Evolutionary conservation across 2,329 filamentous ascomycete genomes (phyloP).

Genomic region (Teratosphaeria zuluensis): DNA sequence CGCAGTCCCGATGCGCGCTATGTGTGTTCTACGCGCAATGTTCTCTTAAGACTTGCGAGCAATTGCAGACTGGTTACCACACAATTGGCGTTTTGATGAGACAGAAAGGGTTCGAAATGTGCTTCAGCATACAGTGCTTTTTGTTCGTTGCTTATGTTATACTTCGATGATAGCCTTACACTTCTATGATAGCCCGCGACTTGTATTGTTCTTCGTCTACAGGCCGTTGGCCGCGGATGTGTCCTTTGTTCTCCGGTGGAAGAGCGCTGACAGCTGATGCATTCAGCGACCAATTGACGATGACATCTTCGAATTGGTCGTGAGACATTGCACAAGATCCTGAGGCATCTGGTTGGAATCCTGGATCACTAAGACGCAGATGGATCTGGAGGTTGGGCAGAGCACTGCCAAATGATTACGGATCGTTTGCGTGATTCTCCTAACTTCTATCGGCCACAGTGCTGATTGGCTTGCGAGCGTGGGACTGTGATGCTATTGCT

Average conservation of each 20-base stretch:
- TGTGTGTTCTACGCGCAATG: background rate
- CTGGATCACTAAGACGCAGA: background rate
- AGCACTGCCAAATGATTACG: background rate
- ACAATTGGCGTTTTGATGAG: background rate
- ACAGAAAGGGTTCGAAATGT: background rate
- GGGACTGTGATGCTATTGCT: too few species aligned
- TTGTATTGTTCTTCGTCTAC: background rate
- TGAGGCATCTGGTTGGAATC: too few species aligned
- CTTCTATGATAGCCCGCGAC: background rate
- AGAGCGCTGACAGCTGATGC: background rate
- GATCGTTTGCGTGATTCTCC: background rate
- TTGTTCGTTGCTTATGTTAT: background rate
- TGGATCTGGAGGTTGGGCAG: background rate
- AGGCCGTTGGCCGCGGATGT: background rate
- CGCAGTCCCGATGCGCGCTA: background rate
- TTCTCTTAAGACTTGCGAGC: background rate
- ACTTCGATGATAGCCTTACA: too few species aligned
- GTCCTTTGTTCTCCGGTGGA: background rate
- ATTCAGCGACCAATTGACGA: background rate
- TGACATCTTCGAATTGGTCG: background rate
- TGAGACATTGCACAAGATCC: background rate
- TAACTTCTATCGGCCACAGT: background rate
- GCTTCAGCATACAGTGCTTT: background rate
- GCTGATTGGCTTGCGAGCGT: too few species aligned
- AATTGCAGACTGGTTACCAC: background rate